Evolutionary conservation across 106 monocot genomes (phyloP), one percentile per base, ranked within the genome.

Genomic region (Apostasia shenzhenica): DNA sequence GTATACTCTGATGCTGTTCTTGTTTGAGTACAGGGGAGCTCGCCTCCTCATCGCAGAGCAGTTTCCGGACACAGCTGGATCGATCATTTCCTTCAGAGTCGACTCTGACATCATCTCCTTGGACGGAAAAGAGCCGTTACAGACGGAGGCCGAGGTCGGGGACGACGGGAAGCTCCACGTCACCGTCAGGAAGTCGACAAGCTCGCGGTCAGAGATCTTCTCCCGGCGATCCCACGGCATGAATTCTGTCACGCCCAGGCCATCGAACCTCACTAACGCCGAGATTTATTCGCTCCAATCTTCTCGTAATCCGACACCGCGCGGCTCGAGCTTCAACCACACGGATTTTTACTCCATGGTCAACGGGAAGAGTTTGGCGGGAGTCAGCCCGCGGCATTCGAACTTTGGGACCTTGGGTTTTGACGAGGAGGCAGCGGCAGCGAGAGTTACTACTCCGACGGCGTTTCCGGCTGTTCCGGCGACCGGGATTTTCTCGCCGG

Each of bases 131-230:
- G 85, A 85, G n/a, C 67, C 67, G 52, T 67, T 85, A n/a, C 75
- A 81, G 69, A 72, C 81, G 11, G 85, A 85, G 48, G 81, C 85
- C 6, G 85, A 85, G 75, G 59, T 85, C 2, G 78, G 81, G 6
- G 53, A 81, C 14, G 80, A 80, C 64, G 84, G 84, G 14, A 73
- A 72, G 71, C 66, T 81, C 4, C 80, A 76, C 41, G 85, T 85
- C 4, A 71, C 75, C 0, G 71, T 85, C 9, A 66, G 85, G 54
- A 78, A 75, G 72, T 81, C 81, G 0, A 72, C 67, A 2, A 70
- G 76, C 54, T 57, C 63, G 46, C 40, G 67, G 41, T 74, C 75
- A 13, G 72, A 72, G n/a, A 66, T 70, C 10, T 73, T 58, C 42
- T 79, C 75, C 4, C 56, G 69, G 11, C 63, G 69, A 48, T 80